These are phyloP conservation scores for Mortierella sp. DNA, from an alignment of 371 early-diverging fungal genomes.

Conservation along the genomic window DNA sequence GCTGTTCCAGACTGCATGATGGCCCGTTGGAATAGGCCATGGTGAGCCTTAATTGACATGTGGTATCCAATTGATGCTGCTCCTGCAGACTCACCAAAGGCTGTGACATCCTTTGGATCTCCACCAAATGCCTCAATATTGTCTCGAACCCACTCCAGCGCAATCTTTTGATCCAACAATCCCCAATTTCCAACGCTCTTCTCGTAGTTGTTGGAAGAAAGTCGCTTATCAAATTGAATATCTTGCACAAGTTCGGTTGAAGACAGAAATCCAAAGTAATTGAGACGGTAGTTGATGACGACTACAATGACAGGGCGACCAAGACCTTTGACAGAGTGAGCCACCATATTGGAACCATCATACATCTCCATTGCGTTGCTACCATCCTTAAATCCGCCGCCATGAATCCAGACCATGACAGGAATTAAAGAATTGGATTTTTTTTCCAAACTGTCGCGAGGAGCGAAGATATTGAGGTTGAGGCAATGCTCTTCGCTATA, in stretches of 20 bases:
- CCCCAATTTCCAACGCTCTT: slow-evolving; percentile 60
- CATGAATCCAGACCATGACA: slow-evolving; percentile 59
- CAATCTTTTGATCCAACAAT: slow-evolving; percentile 61
- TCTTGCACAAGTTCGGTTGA: slow-evolving; percentile 50
- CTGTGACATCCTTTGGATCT: slow-evolving; percentile 61
- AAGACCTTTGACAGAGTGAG: slow-evolving; percentile 21
- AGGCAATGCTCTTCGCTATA: slow-evolving; percentile 54
- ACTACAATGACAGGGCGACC: slow-evolving; percentile 57
- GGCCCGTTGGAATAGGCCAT: slow-evolving; percentile 57
- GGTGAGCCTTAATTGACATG: slow-evolving; percentile 27
- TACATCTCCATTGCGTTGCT: slow-evolving; percentile 43
- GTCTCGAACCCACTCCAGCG: slow-evolving; percentile 64
- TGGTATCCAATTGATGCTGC: slow-evolving; percentile 59
- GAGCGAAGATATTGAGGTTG: slow-evolving; percentile 56
- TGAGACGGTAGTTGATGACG: slow-evolving; percentile 57
- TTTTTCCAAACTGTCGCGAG: slow-evolving; percentile 18
- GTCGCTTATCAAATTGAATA: slow-evolving; percentile 20
- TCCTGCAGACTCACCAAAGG: slow-evolving; percentile 67
- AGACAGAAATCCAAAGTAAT: slow-evolving; percentile 57
- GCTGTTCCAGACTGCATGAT: slow-evolving; percentile 57
- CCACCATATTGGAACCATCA: slow-evolving; percentile 42
- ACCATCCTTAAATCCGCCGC: slow-evolving; percentile 52
- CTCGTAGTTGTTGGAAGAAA: slow-evolving; percentile 10
- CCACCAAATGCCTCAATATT: slow-evolving; percentile 69
- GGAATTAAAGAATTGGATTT: slow-evolving; percentile 29